Evolutionary conservation across 2,329 filamentous ascomycete species (phyloP), one percentile per base, ranked within the genome.

Genomic region (Cordyceps militaris): DNA sequence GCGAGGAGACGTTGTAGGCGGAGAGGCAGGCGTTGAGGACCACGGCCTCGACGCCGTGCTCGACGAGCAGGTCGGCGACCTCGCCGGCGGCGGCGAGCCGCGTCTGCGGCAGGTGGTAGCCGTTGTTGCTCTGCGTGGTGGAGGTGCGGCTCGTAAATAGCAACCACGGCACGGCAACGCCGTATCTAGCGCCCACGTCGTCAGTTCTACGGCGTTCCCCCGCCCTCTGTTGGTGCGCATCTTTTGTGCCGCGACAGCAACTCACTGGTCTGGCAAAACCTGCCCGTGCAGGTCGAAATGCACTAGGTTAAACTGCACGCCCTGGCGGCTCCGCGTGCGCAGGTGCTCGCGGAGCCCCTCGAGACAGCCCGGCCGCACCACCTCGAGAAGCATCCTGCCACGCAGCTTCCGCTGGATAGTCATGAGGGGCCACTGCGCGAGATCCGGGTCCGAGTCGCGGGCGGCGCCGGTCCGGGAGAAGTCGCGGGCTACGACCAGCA

Each of bases 381-480:
- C 62, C 51, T 65, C 65, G 42, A 67, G 60, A 38, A 62, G 56
- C 59, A 68, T 53, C 40, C 64, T 59, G 48, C 64, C 62, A n/a
- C 60, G 56, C 34, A 67, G 62, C 56, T 62, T 66, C 57, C 63
- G 64, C 46, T 69, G 67, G 43, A 65, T 46, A 24, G 59, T 67
- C 64, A 67, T 68, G 53, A 68, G 61, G 28, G 64, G 65, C 60
- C 57, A 69, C 48, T 69, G 67, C 19, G 65, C 66, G 54, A 69
- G 58, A 38, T 67, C 65, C 0, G 66, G 66, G 58, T 68, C 66
- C 13, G 67, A 63, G n/a, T 67, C 65, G 10, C 65, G 62, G 24
- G 65, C 63, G 11, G 60, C 62, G 1, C 66, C 67, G 1, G 56
- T 63, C 8, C 62, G 60, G 26, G 61, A 64, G 16, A 67, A 68